A percentile compares a stretch with the other conserved stretches of the same genome.
These are phyloP conservation scores for Starmerella apicola DNA, from an alignment of 805 yeast species.

Conservation along the genomic window DNA sequence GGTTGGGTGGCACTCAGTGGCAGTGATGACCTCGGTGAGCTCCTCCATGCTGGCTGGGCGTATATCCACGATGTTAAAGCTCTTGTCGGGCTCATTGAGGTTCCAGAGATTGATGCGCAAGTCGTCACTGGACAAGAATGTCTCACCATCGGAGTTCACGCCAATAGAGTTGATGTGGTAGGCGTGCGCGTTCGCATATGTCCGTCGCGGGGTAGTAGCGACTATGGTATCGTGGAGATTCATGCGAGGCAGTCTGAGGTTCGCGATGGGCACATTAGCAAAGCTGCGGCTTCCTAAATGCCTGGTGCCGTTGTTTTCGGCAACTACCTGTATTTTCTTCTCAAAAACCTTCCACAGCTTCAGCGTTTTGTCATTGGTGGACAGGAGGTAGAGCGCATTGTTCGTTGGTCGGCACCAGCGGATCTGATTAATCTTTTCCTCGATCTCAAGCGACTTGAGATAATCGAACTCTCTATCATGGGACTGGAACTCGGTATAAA, in stretches of 20 bases:
- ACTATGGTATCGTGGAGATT: constrained; percentile 91
- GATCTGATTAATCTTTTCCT: constrained; percentile 94
- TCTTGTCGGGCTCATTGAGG: constrained; percentile 82
- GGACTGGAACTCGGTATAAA: constrained; percentile 91
- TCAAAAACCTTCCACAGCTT: constrained; percentile 95
- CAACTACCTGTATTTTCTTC: constrained; percentile 79
- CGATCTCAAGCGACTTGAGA: constrained; percentile 88
- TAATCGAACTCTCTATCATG: constrained; percentile 99
- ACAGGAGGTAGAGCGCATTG: constrained; percentile 76
- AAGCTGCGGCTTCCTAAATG: constrained; percentile 23
- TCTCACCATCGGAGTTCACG: constrained; percentile 90
- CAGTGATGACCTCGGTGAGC: constrained; percentile 91
- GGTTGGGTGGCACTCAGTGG: constrained; percentile 90
- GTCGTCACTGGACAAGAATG: constrained; percentile 86
- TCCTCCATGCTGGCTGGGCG: constrained; percentile 99
- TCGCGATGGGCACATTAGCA: constrained; percentile 22
- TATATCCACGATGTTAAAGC: constrained; percentile 93
- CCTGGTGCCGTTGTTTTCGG: constrained; percentile 74
- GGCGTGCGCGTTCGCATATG: constrained; percentile 93
- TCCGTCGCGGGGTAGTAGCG: constrained; percentile 84
- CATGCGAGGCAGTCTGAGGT: constrained; percentile 69
- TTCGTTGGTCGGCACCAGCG: constrained; percentile 88
- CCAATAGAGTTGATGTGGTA: constrained; percentile 95
- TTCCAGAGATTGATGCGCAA: constrained; percentile 93
- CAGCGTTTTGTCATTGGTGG: constrained; percentile 96